These are phyloP conservation scores for Phytopythium cucurbitacearum DNA, from an alignment of 352 stramenopile species.

Conservation along the genomic window DNA sequence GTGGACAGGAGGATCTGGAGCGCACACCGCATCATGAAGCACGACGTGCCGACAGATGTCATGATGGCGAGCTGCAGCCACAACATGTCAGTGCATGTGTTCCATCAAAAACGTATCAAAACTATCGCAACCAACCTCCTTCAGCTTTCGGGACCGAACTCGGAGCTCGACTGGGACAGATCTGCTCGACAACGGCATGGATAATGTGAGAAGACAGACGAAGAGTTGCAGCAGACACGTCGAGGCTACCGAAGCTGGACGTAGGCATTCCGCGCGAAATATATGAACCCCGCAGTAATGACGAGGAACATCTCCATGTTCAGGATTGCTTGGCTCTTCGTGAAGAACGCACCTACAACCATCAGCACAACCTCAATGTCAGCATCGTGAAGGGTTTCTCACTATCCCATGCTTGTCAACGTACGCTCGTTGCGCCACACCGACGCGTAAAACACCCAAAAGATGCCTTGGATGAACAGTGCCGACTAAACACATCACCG, in stretches of 20 bases:
- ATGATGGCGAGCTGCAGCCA: constrained; percentile 49
- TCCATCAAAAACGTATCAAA: not conserved
- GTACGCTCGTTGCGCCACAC: constrained; percentile 67
- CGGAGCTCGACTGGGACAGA: constrained; percentile 77
- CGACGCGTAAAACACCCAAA: constrained; percentile 79
- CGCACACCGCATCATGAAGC: constrained; percentile 67
- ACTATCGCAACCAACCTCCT: constrained; percentile 33
- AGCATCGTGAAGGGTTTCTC: not conserved
- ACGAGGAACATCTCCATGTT: constrained; percentile 82
- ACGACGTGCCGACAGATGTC: constrained; percentile 80
- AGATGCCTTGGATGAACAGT: constrained; percentile 54
- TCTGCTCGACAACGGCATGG: constrained; percentile 15
- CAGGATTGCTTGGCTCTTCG: constrained; percentile 65
- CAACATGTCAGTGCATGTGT: not conserved
- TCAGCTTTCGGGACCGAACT: constrained; percentile 80
- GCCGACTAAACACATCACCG: constrained; percentile 27
- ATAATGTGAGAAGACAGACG: not conserved
- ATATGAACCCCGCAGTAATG: constrained; percentile 71
- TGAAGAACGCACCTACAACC: constrained; percentile 68
- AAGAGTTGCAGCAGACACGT: not conserved
- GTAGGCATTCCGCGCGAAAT: constrained; percentile 79
- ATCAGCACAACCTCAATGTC: not conserved
- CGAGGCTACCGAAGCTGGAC: constrained; percentile 56
- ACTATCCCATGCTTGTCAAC: constrained; percentile 9
- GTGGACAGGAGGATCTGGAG: constrained; percentile 72